Conservation (phyloP, 2,329 filamentous ascomycete genomes). For the Lachnellula arida region DNA sequence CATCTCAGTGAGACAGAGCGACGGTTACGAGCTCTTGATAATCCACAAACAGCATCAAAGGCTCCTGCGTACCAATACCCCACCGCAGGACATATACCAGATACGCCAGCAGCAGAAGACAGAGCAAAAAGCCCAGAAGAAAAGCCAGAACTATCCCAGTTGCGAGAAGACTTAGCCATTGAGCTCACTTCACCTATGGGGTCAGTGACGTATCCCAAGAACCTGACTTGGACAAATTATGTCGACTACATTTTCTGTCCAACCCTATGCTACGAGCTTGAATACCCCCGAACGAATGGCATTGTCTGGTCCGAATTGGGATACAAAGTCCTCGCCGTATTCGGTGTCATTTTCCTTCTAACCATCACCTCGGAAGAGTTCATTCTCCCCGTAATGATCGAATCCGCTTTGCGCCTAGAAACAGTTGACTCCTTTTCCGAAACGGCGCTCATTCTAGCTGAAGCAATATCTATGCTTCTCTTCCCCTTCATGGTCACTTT, state of each 20-base stretch:
- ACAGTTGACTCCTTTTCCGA: slow-evolving; percentile 48
- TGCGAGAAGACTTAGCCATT: slow-evolving; percentile 82
- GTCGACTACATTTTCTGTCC: slow-evolving; percentile 85
- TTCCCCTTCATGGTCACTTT: slow-evolving; percentile 98
- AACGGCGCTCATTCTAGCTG: slow-evolving; percentile 72
- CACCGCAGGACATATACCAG: slow-evolving; percentile 30
- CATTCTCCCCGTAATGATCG: slow-evolving; percentile 81
- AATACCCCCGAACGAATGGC: slow-evolving; percentile 77
- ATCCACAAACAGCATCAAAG: slow-evolving; percentile 64
- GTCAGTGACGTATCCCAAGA: slow-evolving; percentile 82
- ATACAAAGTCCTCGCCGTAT: slow-evolving; percentile 82
- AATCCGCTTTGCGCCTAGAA: slow-evolving; percentile 56
- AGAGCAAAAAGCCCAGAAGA: slow-evolving; percentile 32
- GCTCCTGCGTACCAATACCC: slow-evolving; percentile 74
- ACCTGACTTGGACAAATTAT: slow-evolving; percentile 79
- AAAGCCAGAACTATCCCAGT: slow-evolving; percentile 52
- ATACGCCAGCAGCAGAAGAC: slow-evolving; percentile 23
- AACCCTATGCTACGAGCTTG: slow-evolving; percentile 94
- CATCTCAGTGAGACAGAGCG: slow-evolving; percentile 85
- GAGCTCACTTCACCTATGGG: slow-evolving; percentile 91
- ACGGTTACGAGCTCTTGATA: slow-evolving; percentile 73
- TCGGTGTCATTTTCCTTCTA: slow-evolving; percentile 93
- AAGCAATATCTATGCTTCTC: slow-evolving; percentile 84
- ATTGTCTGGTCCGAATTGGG: slow-evolving; percentile 77
- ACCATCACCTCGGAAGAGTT: slow-evolving; percentile 92